These are phyloP conservation scores for Blastosporella zonata DNA, from an alignment of 1,284 basidiomycete genomes.

Conservation along the genomic window DNA sequence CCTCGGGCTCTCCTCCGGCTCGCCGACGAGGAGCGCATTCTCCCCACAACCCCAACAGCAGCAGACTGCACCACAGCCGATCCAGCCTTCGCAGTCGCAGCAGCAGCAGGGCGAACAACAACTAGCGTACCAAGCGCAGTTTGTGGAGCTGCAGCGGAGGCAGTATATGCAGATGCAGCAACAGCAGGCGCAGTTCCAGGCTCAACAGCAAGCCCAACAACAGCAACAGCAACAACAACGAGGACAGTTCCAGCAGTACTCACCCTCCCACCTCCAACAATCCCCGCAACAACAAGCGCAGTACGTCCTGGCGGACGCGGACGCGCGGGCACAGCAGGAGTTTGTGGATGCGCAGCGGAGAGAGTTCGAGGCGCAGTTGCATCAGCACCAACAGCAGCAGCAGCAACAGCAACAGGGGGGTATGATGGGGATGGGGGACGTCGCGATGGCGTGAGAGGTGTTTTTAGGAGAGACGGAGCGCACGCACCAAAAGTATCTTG, in stretches of 20 bases:
- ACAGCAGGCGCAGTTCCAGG: constrained; percentile 16
- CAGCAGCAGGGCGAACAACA: constrained; percentile 18
- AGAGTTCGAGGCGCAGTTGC: constrained; percentile 15
- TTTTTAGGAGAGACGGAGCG: no score
- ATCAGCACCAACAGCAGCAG: constrained; percentile 10
- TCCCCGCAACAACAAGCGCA: constrained; percentile 21
- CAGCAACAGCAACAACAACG: constrained; percentile 18
- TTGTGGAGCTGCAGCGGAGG: constrained; percentile 26
- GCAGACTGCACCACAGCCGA: neutral
- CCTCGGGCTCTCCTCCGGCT: constrained; percentile 10
- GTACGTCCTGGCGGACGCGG: constrained; percentile 21
- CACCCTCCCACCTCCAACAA: neutral
- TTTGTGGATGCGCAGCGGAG: constrained; percentile 17
- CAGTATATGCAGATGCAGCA: constrained; percentile 32
- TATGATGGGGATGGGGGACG: neutral
- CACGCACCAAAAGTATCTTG: neutral
- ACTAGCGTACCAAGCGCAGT: constrained; percentile 23
- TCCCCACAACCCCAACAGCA: constrained; percentile 2
- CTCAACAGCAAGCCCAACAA: neutral
- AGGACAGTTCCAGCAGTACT: constrained; percentile 1
- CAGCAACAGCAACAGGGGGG: neutral
- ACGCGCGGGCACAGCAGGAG: constrained; percentile 20
- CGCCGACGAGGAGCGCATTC: constrained; percentile 9
- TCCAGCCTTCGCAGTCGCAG: neutral
- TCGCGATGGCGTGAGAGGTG: constrained; percentile 8